Percentiles rank a stretch among this genome's conserved stretches.
Evolutionary conservation across 345 rosid genomes (phyloP).

Genomic region (Rhizophora mangle): DNA sequence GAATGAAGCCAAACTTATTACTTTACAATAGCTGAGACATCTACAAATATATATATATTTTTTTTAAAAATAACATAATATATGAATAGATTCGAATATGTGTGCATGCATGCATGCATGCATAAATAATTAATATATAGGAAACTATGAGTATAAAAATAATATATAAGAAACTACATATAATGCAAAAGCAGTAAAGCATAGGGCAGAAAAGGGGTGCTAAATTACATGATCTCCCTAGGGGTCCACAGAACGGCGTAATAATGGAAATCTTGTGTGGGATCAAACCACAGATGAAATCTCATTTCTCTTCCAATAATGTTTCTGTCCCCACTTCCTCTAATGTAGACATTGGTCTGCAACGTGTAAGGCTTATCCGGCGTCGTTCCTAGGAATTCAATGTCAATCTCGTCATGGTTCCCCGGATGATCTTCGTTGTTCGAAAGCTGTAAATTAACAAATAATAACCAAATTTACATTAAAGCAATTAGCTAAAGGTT

Average conservation of each 20-base stretch:
- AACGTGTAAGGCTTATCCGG: conserved; percentile 67
- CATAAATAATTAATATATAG: no score
- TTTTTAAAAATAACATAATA: no score
- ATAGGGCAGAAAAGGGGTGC: not conserved
- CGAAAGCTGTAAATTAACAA: conserved; percentile 51
- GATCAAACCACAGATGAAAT: conserved; percentile 91
- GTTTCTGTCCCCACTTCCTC: conserved; percentile 87
- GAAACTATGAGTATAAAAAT: no score
- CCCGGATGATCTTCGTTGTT: conserved; percentile 80
- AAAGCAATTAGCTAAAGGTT: not conserved
- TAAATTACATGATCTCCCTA: conserved; percentile 66
- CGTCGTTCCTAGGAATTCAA: conserved; percentile 84
- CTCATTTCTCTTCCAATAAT: conserved; percentile 72
- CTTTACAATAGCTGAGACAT: no score
- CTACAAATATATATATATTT: no score
- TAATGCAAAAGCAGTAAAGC: no score
- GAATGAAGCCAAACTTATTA: not conserved
- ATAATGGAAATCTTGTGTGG: conserved; percentile 70
- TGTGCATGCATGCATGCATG: no score
- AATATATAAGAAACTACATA: no score
- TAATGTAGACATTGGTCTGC: conserved; percentile 84
- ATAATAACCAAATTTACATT: not conserved
- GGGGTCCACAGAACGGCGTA: conserved; percentile 75
- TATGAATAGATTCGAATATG: no score
- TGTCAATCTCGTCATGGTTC: conserved; percentile 82